Evolutionary conservation across 306 rosid species (phyloP), one percentile per base, ranked within the genome.

Genomic region (Prunus mongolica): DNA sequence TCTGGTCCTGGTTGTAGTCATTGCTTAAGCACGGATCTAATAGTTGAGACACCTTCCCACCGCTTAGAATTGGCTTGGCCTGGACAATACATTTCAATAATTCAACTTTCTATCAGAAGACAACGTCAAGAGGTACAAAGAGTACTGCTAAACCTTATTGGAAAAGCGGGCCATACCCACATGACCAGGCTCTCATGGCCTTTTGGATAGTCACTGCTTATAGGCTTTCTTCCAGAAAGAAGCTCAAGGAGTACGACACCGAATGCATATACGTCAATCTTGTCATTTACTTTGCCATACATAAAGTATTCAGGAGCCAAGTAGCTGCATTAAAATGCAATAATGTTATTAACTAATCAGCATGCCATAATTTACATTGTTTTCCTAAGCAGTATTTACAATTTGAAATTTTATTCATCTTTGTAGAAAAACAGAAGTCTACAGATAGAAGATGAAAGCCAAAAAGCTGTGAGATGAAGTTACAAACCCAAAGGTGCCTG

Each of bases 301-400:
- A 92, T 92, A 79, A 92, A 95, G 86, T 95, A 95, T 67, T 95
- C 99, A 41, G 99, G 99, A 79, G 99, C 99, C 88, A 95, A 71
- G 80, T 95, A 95, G 76, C 99, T 95, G 90, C 82, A 88, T 56
- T 56, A 81, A 81, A 24, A 41, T 63, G 67, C 67, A 65, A 3
- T 12, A 56, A 7, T 28, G 58, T 50, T 25, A 47, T 63, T 22
- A 24, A 25, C 8, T 25, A 79, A 25, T 14, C 19, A 67, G 24
- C 51, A 34, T 34, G 12, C 20, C 20, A 12, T 25, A 56, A 38
- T 52, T 67, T 58, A 19, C 47, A 49, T 38, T 27, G 62, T 38
- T 57, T 22, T 49, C 51, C 22, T 56, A 20, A 20, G 12, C 10
- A 56, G 22, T 22, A 56, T 9, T 20, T 20, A 8, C 27, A 38